Conservation (phyloP, 768 basidiomycete genomes). For the Tephrocybe sp. region DNA sequence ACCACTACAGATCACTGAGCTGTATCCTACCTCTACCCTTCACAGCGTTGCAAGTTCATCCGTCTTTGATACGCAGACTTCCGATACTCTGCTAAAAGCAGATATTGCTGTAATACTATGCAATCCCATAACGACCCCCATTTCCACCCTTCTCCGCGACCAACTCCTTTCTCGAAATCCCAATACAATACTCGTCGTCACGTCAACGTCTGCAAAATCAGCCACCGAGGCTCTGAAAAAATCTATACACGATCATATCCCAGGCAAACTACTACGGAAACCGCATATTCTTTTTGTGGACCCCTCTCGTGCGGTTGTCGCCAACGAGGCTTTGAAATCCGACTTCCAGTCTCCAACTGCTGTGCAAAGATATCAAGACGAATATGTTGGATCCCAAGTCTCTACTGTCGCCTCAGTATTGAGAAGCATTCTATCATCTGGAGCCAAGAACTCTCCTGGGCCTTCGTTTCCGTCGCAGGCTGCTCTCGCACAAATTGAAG, state of each 20-base stretch:
- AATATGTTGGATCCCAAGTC: conserved; percentile 57
- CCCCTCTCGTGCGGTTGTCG: conserved; percentile 55
- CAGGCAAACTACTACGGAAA: conserved; percentile 18
- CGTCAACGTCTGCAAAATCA: conserved; percentile 24
- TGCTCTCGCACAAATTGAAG: conserved; percentile 34
- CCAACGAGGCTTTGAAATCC: conserved; percentile 44
- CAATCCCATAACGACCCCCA: conserved; percentile 55
- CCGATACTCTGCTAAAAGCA: conserved; percentile 33
- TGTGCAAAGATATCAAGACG: conserved; percentile 64
- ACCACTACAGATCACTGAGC: conserved; percentile 47
- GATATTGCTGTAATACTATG: conserved; percentile 65
- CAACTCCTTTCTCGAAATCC: conserved; percentile 31
- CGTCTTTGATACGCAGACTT: conserved; percentile 6
- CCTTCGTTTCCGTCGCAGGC: conserved; percentile 31
- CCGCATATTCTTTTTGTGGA: conserved; percentile 47
- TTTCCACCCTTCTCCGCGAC: conserved; percentile 33
- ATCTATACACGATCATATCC: conserved; percentile 8
- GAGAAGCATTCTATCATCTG: conserved; percentile 19
- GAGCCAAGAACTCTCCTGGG: neutral
- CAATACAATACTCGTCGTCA: conserved; percentile 44
- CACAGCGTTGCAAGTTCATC: conserved; percentile 3
- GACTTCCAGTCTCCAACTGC: conserved; percentile 43
- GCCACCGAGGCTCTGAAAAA: conserved; percentile 10
- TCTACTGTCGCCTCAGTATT: conserved; percentile 45
- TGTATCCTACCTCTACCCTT: conserved; percentile 17